phyloP scores from a whole-genome alignment of 495 filamentous ascomycete species.

The Cladorrhinum samala region DNA sequence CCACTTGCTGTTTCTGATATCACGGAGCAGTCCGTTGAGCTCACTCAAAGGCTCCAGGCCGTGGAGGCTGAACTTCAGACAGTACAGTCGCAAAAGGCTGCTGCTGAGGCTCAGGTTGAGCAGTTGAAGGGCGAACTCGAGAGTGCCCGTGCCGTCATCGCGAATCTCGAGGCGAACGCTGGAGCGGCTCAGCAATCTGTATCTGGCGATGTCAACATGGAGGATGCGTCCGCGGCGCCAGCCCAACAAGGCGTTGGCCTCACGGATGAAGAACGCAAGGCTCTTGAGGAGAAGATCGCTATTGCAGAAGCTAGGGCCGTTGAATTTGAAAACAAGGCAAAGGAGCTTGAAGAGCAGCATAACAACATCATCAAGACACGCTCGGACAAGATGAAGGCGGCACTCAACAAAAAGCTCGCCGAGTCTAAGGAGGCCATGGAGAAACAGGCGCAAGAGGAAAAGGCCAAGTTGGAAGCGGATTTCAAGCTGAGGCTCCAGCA shows the following conservation, averaged over 20 bases:
- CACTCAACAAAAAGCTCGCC: constrained; percentile 61
- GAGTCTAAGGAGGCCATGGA: constrained; percentile 49
- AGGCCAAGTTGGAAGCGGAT: constrained; percentile 53
- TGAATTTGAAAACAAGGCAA: constrained; percentile 51
- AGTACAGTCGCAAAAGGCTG: constrained; percentile 34
- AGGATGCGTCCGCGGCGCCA: constrained; percentile 23
- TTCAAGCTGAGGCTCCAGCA: constrained; percentile 61
- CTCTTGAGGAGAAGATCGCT: constrained; percentile 43
- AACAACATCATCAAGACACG: constrained; percentile 56
- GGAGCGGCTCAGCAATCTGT: constrained; percentile 36
- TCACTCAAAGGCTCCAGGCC: constrained; percentile 65
- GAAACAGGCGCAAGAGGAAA: constrained; percentile 44
- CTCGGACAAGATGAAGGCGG: constrained; percentile 65
- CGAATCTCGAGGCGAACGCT: constrained; percentile 43
- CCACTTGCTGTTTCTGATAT: constrained; percentile 6
- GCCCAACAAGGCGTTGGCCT: constrained; percentile 19
- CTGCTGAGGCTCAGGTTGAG: constrained; percentile 41
- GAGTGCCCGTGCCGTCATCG: constrained; percentile 19
- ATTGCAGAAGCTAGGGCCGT: constrained; percentile 42
- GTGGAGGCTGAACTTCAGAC: constrained; percentile 34
- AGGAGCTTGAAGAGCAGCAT: constrained; percentile 47
- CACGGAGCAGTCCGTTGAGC: constrained; percentile 35
- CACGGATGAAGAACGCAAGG: constrained; percentile 47
- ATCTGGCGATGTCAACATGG: constrained; percentile 29
- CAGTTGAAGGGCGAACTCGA: constrained; percentile 38